Percentiles rank a stretch among this genome's conserved stretches.
Evolutionary conservation across 495 filamentous ascomycete species (phyloP).

Genomic region (Achaetomiella virescens): DNA sequence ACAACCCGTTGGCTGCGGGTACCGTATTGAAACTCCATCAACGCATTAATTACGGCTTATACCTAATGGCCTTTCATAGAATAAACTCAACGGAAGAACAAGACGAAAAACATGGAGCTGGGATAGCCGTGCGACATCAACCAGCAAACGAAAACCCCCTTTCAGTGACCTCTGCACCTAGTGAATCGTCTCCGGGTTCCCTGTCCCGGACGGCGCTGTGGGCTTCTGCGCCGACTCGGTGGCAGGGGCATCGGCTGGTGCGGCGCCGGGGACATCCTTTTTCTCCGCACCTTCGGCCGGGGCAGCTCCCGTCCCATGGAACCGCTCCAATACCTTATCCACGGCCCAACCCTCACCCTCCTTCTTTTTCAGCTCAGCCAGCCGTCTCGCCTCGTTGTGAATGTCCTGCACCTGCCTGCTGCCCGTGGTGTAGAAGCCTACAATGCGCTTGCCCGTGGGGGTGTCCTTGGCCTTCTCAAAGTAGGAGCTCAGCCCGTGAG

Average conservation of each 20-base stretch:
- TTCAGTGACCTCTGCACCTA: neutral
- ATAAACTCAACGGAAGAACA: too few species aligned
- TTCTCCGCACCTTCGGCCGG: slow-evolving; percentile 1
- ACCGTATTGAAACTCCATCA: too few species aligned
- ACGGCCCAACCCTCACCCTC: slow-evolving; percentile 43
- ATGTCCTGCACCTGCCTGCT: slow-evolving; percentile 88
- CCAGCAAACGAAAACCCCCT: neutral
- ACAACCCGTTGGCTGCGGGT: too few species aligned
- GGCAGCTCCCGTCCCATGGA: neutral
- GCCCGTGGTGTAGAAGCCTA: slow-evolving; percentile 74
- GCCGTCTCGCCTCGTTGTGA: slow-evolving; percentile 76
- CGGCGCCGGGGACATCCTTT: slow-evolving; percentile 13
- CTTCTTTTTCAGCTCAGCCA: slow-evolving; percentile 83
- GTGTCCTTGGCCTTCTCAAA: slow-evolving; percentile 87
- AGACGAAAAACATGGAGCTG: too few species aligned
- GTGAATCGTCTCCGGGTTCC: slow-evolving; percentile 9
- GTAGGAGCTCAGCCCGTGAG: slow-evolving; percentile 61
- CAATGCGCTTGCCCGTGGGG: slow-evolving; percentile 77
- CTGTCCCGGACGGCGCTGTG: neutral
- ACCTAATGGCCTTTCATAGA: too few species aligned
- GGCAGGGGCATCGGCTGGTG: slow-evolving; percentile 6
- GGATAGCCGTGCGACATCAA: too few species aligned
- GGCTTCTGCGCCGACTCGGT: slow-evolving; percentile 11
- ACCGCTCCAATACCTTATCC: slow-evolving; percentile 25
- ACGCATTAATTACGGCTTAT: too few species aligned